A percentile compares a stretch with the other conserved stretches of the same genome.
These are phyloP conservation scores for Penicillium oxalicum DNA, from an alignment of 2,329 filamentous ascomycete species.

Conservation along the genomic window DNA sequence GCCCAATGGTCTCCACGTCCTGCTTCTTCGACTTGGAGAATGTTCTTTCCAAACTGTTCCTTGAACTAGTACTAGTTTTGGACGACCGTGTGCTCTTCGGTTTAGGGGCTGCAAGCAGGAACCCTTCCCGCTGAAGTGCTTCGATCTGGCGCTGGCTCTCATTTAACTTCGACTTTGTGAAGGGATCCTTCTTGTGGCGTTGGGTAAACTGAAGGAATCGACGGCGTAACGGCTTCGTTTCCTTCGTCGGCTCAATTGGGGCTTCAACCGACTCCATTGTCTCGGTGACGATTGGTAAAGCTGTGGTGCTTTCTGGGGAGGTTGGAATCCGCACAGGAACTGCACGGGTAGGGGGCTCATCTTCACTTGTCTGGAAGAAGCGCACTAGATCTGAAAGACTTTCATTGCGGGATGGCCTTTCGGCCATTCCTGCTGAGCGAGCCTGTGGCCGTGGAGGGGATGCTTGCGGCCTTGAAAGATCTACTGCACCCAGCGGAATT, in stretches of 20 bases:
- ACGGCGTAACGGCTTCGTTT: slow-evolving; percentile 27
- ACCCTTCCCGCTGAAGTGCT: slow-evolving; percentile 28
- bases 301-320: slow-evolving; percentile 21
- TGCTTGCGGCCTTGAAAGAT: slow-evolving; percentile 11
- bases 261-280: slow-evolving; percentile 19
- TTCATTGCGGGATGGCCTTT: slow-evolving; percentile 26
- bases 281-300: slow-evolving; percentile 18
- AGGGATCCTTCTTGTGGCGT: slow-evolving; percentile 24
- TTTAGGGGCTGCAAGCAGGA: slow-evolving; percentile 18
- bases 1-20: slow-evolving; percentile 35
- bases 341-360: slow-evolving; percentile 12
- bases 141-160: slow-evolving; percentile 25
- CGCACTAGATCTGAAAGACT: slow-evolving; percentile 32
- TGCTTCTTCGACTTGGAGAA: slow-evolving; percentile 26
- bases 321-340: slow-evolving; percentile 7
- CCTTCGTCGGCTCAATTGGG: slow-evolving; percentile 1
- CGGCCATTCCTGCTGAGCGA: slow-evolving; percentile 29
- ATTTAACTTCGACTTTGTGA: slow-evolving; percentile 20
- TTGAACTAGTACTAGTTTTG: slow-evolving; percentile 12
- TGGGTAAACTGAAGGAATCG: slow-evolving; percentile 33
- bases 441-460: slow-evolving; percentile 17
- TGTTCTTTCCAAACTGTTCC: slow-evolving; percentile 19
- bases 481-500: slow-evolving; percentile 7
- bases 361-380: slow-evolving; percentile 30
- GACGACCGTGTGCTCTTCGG: slow-evolving; percentile 9